Evolutionary conservation across 306 rosid genomes (phyloP), one percentile per base, ranked within the genome.

Genomic region (Medicago arabica): DNA sequence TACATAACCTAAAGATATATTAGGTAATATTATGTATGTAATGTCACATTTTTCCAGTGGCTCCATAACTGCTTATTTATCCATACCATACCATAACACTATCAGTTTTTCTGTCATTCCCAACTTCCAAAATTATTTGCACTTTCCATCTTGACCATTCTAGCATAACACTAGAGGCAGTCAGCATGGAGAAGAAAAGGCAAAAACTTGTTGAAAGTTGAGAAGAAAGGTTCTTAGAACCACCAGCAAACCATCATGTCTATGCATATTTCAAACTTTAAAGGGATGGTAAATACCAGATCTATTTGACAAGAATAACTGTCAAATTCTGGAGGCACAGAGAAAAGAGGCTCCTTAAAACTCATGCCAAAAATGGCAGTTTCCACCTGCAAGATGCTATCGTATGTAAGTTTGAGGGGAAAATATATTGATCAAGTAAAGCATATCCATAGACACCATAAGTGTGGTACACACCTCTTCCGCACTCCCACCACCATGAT

Each of bases 401-500:
- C 68, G 60, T n/a, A 64, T 69, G 75, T 81, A 78, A 61, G 62
- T 44, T 31, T 46, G 21, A 31, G 63, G 12, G 16, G 7, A 12
- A 40, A 11, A 28, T 13, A 41, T 34, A 54, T 28, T 61, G 28
- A 63, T 47, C 54, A 44, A 75, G 14, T 15, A 72, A 49, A 21
- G 31, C 31, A 84, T 50, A 44, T 70, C 47, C 15, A 73, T 59
- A 77, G 36, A 60, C 67, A 76, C 17, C 69, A 54, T 16, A 34
- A 36, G 66, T 41, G 65, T 9, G 41, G 74, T 41, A 75, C 78
- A 65, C 76, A 92, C 98, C 96, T 95, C 98, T 90, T 95, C 97
- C 47, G 95, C 58, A 86, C 91, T 88, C 67, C 98, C 98, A 49
- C 98, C 98, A n/a, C 98, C 98, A 77, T 95, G 98, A 85, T 92